phyloP scores from a whole-genome alignment of 176 grass and related monocot species.

The Raddia distichophylla region DNA sequence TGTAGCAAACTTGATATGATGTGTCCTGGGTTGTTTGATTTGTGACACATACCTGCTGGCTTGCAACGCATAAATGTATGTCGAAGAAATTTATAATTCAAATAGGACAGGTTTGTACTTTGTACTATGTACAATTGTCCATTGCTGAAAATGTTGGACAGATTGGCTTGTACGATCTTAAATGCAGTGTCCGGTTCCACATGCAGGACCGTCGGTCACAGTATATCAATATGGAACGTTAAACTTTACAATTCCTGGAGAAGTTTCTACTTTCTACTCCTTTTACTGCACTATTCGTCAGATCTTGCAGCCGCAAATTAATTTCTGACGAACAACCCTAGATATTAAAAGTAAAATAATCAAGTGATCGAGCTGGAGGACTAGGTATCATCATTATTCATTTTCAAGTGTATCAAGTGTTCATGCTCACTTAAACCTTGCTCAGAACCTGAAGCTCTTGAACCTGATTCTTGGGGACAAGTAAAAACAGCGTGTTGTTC shows the following conservation, averaged over 20 bases:
- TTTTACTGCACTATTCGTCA: background rate
- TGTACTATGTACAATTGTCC: constrained; percentile 45
- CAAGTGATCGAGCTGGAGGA: background rate
- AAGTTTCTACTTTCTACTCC: background rate
- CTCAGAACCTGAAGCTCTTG: background rate
- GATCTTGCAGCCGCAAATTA: background rate
- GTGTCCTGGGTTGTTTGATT: constrained; percentile 47
- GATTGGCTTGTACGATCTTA: constrained; percentile 41
- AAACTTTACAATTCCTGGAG: background rate
- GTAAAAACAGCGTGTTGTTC: background rate
- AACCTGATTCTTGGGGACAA: background rate
- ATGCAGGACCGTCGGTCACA: constrained; percentile 54
- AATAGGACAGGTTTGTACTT: constrained; percentile 41
- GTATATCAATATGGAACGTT: constrained; percentile 27
- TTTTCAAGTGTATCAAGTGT: background rate
- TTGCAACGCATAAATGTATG: constrained; percentile 46
- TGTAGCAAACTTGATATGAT: constrained; percentile 53
- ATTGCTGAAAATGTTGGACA: constrained; percentile 33
- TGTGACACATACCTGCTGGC: constrained; percentile 45
- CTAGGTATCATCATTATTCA: background rate
- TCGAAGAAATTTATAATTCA: constrained; percentile 30
- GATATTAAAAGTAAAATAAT: background rate
- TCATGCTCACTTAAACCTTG: background rate
- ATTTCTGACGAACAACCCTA: background rate
- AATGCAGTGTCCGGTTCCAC: constrained; percentile 50